Base-by-base conservation (phyloP, 345 rosid species). In the Hirschfeldia incana region DNA sequence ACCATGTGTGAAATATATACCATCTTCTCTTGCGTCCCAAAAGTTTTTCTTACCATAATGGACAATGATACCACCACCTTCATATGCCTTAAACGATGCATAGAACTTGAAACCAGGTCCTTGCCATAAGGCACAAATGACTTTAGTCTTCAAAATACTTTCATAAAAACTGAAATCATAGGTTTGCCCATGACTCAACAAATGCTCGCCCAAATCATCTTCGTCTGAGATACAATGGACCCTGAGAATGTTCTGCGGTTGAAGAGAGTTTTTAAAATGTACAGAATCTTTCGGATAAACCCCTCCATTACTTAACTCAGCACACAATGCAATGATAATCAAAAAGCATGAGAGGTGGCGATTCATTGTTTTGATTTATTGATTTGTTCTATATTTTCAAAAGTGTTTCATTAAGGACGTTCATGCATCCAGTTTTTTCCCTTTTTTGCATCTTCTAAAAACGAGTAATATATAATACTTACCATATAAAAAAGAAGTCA, bases 151-250 rank as follows among this genome's bases (percentile, higher is more conserved):
- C 10, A 21, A 5, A 1, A 66, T 0, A 66, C 70, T 11, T 10
- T 66, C 70, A 21, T 66, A 5, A 66, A 66, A 66, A 39, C 55
- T 66, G 13, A 66, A 39, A 2, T 6, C 55, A 44, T 66, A 66
- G 32, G 11, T 66, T 39, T 66, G 33, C 26, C 55, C 33, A 21
- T 2, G 55, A 39, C 11, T 26, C 53, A 66, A 39, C 5, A 39
- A 11, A 26, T 66, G 70, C 0, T 21, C n/a, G 1, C 70, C 70
- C 5, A 66, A n/a, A 10, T 39, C 55, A 27, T 66, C 70, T 5
- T 66, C 17, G 6, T 66, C 16, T 0, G 70, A 1, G 1, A 39
- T 0, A 26, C 70, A 66, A 66, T 39, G 55, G 13, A 66, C 3
- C 17, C 2, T 39, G 1, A 66, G 55, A 6, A 6, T 39, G 32